These are phyloP conservation scores for Kondoa subrosea DNA, from an alignment of 768 basidiomycete genomes.

Conservation along the genomic window DNA sequence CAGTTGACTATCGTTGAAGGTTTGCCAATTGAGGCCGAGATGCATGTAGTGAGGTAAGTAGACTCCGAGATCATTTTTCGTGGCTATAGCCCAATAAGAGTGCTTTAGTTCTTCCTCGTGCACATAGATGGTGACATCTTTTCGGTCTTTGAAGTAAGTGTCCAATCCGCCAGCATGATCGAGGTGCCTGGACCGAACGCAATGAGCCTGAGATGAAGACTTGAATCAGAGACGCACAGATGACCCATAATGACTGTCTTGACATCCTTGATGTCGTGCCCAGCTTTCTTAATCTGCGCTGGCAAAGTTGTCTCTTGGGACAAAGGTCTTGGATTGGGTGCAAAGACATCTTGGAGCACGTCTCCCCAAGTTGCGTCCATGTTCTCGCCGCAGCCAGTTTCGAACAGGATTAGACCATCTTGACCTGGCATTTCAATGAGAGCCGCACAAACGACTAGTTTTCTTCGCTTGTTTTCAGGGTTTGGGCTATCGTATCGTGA, in stretches of 20 bases:
- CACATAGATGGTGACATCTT: constrained; percentile 13
- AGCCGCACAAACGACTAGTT: not conserved
- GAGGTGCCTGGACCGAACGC: not conserved
- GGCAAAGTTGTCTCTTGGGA: not conserved
- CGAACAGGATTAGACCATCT: not conserved
- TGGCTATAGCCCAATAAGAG: constrained; percentile 14
- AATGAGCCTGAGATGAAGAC: not conserved
- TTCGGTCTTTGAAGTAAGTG: constrained; percentile 16
- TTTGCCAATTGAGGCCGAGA: constrained; percentile 13
- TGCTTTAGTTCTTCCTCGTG: constrained; percentile 18
- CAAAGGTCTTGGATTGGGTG: not conserved
- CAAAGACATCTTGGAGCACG: not conserved
- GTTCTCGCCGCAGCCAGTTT: not conserved
- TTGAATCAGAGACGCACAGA: constrained; percentile 14
- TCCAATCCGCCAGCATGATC: constrained; percentile 13
- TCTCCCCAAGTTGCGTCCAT: not conserved
- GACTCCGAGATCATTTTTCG: constrained; percentile 8
- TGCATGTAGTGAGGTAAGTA: constrained; percentile 14
- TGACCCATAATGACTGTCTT: constrained; percentile 16
- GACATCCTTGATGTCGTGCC: constrained; percentile 10
- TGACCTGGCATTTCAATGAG: not conserved
- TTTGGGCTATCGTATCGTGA: not conserved
- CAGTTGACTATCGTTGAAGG: constrained; percentile 11
- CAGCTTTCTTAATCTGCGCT: constrained; percentile 7
- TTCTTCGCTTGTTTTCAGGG: not conserved